Percentiles rank a stretch among this genome's conserved stretches.
Conservation (phyloP, 2,329 filamentous ascomycete species). For the Exophiala phaeomuriformis region DNA sequence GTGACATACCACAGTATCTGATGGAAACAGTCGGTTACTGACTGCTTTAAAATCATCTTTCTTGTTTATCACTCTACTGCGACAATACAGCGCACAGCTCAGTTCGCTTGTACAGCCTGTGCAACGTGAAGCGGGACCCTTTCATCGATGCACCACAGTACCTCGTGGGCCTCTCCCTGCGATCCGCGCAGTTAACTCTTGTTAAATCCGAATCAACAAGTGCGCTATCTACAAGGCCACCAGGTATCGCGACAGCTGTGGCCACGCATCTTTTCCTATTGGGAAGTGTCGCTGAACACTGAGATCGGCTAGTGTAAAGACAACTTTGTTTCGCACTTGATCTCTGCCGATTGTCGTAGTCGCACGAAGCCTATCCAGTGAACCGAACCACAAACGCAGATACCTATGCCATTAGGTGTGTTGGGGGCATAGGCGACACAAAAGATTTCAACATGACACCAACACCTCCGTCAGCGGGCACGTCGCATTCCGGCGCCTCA, state of each 20-base stretch:
- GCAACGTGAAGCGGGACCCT: too few relatives aligned
- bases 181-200: slow-evolving; percentile 5
- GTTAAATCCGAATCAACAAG: slow-evolving; percentile 11
- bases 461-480: slow-evolving; percentile 69
- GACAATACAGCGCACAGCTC: not conserved
- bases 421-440: not conserved
- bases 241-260: slow-evolving; percentile 2
- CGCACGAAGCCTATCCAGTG: not conserved
- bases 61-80: not conserved
- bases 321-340: not conserved
- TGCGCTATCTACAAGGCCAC: slow-evolving; percentile 3
- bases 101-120: too few relatives aligned
- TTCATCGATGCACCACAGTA: too few relatives aligned
- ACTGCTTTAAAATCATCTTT: not conserved
- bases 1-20: too few relatives aligned
- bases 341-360: not conserved
- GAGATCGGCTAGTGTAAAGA: not conserved
- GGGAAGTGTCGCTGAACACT: not conserved
- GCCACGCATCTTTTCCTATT: not conserved
- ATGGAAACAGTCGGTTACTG: too few relatives aligned
- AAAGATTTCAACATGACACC: slow-evolving; percentile 50
- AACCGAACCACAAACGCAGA: not conserved
- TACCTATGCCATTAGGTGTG: not conserved
- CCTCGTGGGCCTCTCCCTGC: not conserved
- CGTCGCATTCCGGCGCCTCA: slow-evolving; percentile 64